Percentiles rank a stretch among this genome's conserved stretches.
Evolutionary conservation across 495 filamentous ascomycete species (phyloP).

Genomic region (Tuber borchii): DNA sequence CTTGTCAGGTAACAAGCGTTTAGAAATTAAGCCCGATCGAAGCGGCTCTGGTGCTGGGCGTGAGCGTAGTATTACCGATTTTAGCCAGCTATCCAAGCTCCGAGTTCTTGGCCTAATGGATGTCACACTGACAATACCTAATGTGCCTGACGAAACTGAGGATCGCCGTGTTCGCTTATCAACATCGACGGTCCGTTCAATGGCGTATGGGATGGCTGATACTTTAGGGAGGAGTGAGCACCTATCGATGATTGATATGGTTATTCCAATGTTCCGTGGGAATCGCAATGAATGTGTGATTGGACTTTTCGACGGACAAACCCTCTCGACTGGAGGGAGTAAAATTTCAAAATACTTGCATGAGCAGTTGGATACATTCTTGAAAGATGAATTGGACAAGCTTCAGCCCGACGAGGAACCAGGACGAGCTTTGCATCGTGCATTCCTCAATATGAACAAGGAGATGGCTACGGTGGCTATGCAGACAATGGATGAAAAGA

Average conservation of each 20-base stretch:
- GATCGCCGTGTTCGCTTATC: conserved; percentile 93
- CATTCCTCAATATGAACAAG: conserved; percentile 87
- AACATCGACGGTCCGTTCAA: conserved; percentile 75
- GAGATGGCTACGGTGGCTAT: conserved; percentile 83
- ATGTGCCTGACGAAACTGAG: conserved; percentile 87
- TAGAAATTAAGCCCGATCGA: conserved; percentile 88
- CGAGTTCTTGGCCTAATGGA: conserved; percentile 93
- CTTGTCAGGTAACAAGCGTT: conserved; percentile 89
- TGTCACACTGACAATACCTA: conserved; percentile 87
- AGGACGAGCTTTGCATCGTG: conserved; percentile 71
- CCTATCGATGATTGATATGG: conserved; percentile 93
- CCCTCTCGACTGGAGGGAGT: conserved; percentile 74
- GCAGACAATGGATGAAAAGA: conserved; percentile 68
- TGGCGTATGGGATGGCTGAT: conserved; percentile 97
- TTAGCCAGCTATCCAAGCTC: conserved; percentile 76
- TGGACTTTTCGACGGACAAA: conserved; percentile 91
- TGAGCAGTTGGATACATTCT: conserved; percentile 81
- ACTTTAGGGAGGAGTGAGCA: conserved; percentile 90
- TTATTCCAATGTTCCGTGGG: conserved; percentile 87
- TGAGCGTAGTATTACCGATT: conserved; percentile 79
- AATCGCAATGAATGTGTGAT: conserved; percentile 82
- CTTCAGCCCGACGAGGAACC: conserved; percentile 64
- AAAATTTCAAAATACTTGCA: conserved; percentile 94
- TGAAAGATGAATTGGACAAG: conserved; percentile 72
- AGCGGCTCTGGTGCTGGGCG: conserved; percentile 48